These are phyloP conservation scores for Elaeis oleifera DNA, from an alignment of 202 grass and related monocot species.

Conservation along the genomic window DNA sequence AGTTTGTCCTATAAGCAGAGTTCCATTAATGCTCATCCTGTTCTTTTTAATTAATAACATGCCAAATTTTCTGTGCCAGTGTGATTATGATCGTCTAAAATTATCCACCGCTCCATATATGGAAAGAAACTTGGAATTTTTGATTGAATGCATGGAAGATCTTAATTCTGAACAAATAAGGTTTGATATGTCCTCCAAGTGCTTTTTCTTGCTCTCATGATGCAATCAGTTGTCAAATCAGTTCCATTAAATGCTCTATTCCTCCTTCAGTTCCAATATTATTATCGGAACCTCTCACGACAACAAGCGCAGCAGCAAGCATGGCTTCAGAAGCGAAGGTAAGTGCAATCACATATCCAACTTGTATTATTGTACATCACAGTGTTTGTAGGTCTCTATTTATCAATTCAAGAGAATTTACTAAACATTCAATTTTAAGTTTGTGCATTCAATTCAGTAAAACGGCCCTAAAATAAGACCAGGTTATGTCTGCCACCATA, in stretches of 20 bases:
- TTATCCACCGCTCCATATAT: conserved; percentile 93
- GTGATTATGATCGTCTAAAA: conserved; percentile 87
- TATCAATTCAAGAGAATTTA: no score
- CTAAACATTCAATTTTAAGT: no score
- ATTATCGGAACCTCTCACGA: conserved; percentile 80
- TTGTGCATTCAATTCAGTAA: no score
- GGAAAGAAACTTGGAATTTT: conserved; percentile 97
- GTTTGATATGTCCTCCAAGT: conserved; percentile 21
- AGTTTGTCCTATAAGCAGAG: no score
- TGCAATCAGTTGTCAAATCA: neutral
- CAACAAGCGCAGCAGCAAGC: conserved; percentile 92
- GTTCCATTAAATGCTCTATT: neutral
- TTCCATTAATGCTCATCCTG: no score
- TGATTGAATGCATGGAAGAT: conserved; percentile 99
- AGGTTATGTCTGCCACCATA: no score
- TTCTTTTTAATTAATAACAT: no score
- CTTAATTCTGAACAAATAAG: conserved; percentile 91
- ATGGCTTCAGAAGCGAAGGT: conserved; percentile 99
- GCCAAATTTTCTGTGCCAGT: conserved; percentile 37
- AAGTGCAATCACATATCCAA: neutral
- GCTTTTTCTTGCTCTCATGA: neutral
- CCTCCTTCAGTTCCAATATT: conserved; percentile 89
- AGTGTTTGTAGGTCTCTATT: no score
- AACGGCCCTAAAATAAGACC: no score
- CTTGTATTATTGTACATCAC: neutral